A percentile compares a stretch with the other conserved stretches of the same genome.
Evolutionary conservation across 2,329 filamentous ascomycete species (phyloP).

Genomic region (Corynespora cassiicola): DNA sequence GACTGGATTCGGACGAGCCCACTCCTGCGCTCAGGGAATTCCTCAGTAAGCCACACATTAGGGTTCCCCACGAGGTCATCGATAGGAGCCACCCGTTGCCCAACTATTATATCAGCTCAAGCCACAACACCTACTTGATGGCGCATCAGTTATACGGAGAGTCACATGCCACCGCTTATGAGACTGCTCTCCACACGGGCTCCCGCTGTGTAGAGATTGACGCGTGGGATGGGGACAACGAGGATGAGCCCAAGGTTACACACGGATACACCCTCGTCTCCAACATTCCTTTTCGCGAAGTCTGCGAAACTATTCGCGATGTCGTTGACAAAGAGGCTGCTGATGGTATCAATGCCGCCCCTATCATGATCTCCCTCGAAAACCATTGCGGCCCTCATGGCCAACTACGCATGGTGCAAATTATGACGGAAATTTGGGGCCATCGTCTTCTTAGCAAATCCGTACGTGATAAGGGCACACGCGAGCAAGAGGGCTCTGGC

Average conservation of each 20-base stretch:
- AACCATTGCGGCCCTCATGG: slow-evolving; percentile 69
- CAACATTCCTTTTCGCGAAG: slow-evolving; percentile 67
- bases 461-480: slow-evolving; percentile 62
- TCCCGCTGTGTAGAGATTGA: slow-evolving; percentile 77
- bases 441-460: slow-evolving; percentile 65
- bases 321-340: slow-evolving; percentile 65
- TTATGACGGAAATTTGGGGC: slow-evolving; percentile 70
- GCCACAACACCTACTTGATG: slow-evolving; percentile 75
- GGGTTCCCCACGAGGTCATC: slow-evolving; percentile 61
- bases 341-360: slow-evolving; percentile 57
- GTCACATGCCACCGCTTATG: slow-evolving; percentile 69
- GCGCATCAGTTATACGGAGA: slow-evolving; percentile 73
- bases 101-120: slow-evolving; percentile 76
- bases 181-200: slow-evolving; percentile 66
- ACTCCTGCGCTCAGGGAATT: slow-evolving; percentile 58
- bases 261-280: slow-evolving; percentile 74
- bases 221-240: slow-evolving; percentile 70
- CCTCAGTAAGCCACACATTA: slow-evolving; percentile 64
- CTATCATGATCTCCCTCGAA: slow-evolving; percentile 70
- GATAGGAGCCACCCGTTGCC: slow-evolving; percentile 67
- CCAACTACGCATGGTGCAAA: slow-evolving; percentile 66
- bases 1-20: slow-evolving; percentile 52
- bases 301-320: slow-evolving; percentile 70
- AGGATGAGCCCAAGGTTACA: slow-evolving; percentile 72
- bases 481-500: slow-evolving; percentile 59